Base-by-base conservation (phyloP, 164 flowering plant species). In the Euptelea pleiosperma region DNA sequence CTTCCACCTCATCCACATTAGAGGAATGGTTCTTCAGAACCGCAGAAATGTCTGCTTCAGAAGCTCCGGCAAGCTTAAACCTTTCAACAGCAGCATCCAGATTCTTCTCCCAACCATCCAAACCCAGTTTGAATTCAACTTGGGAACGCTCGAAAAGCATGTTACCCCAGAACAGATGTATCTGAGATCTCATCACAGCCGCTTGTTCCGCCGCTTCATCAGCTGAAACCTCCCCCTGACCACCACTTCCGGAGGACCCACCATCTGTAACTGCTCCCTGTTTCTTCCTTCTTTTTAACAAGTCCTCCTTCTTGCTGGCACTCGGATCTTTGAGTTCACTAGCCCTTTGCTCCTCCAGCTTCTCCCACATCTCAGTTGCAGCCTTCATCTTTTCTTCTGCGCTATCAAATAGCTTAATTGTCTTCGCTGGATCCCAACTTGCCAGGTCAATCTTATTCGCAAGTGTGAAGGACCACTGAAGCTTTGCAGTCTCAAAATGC, bases 351-450 rank as follows among this genome's bases (percentile, higher is more conserved):
- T 93, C 95, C 78, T 91, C 99, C 36, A 85, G 46, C 71, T 84
- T 90, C 74, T 93, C 99, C 99, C 99, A 93, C 96, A 93, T 90
- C 55, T 73, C 91, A 3, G 97, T 94, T 2, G 97, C 99, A 31
- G 85, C 78, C 64, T 77, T 88, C 99, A 93, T 93, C 77, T 86
- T 93, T 68, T 79, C 83, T 65, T 90, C 86, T n/a, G 99, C 95
- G 66, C 91, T 85, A 70, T 83, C 77, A 64, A 85, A 93, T 57
- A 93, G 95, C 36, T 73, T 39, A 56, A 93, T 75, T 0, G 96
- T 90, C 65, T 88, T 95, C 0, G 74, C 37, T 12, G 87, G 68
- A 60, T 88, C 88, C 96, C 97, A 93, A 33, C 53, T 63, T 22
- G 86, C 72, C 43, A 93, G 72, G 55, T 93, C 95, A 12, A 81